Percentiles rank a stretch among this genome's conserved stretches.
Evolutionary conservation across 305 asterid species (phyloP).

Genomic region (Vinca major): DNA sequence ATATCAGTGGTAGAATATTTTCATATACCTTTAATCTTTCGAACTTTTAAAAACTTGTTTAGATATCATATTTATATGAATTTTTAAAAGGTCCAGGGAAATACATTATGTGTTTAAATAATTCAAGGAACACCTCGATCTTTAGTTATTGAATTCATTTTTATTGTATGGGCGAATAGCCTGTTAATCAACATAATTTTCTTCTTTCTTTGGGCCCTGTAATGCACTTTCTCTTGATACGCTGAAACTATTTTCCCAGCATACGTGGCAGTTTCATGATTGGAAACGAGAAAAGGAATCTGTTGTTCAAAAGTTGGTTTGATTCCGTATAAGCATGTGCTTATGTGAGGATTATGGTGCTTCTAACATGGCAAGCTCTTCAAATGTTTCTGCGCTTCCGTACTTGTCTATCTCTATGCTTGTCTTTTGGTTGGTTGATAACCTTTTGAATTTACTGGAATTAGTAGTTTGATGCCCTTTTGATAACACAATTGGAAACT

Average conservation of each 20-base stretch:
- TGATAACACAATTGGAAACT: not conserved
- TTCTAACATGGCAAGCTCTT: not conserved
- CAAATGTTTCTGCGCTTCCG: not conserved
- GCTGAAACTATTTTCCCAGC: not conserved
- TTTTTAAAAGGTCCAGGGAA: not conserved
- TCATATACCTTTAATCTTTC: not conserved
- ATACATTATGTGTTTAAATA: not conserved
- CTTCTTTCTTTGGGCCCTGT: not conserved
- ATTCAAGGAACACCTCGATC: not conserved
- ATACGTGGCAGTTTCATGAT: not conserved
- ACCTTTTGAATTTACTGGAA: not conserved
- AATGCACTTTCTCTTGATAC: not conserved
- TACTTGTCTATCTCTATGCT: not conserved
- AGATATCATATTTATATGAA: not conserved
- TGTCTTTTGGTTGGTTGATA: not conserved
- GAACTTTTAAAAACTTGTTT: not conserved
- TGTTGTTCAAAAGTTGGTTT: not conserved
- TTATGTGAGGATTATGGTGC: not conserved
- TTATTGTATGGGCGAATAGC: not conserved
- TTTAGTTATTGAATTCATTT: not conserved
- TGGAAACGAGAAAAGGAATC: not conserved
- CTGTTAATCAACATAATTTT: not conserved
- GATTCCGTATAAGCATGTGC: not conserved
- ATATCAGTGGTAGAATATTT: not conserved
- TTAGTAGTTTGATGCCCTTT: not conserved